Evolutionary conservation across 768 basidiomycete species (phyloP).

Genomic region (Boletus fagicola): DNA sequence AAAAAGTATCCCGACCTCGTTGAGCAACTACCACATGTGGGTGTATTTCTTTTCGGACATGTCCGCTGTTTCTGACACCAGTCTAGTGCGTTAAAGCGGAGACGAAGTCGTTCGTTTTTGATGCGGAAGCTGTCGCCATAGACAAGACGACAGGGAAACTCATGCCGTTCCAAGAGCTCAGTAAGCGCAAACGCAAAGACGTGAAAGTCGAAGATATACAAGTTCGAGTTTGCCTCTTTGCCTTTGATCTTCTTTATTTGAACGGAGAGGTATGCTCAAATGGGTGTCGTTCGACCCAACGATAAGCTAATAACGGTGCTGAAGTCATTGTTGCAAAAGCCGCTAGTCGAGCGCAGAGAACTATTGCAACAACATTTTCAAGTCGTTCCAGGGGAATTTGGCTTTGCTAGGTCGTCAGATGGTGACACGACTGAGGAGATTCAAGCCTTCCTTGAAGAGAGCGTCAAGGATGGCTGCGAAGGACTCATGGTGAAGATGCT

Average conservation of each 20-base stretch:
- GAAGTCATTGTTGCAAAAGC: conserved; percentile 79
- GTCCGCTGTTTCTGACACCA: conserved; percentile 2
- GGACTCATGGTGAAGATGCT: conserved; percentile 99
- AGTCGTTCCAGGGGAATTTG: conserved; percentile 84
- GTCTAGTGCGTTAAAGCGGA: conserved; percentile 78
- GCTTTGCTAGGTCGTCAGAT: conserved; percentile 90
- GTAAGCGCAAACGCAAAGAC: conserved; percentile 92
- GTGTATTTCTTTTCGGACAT: conserved; percentile 11
- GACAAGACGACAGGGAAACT: conserved; percentile 80
- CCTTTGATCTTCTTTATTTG: conserved; percentile 93
- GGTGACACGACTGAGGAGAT: conserved; percentile 90
- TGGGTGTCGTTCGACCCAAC: background rate
- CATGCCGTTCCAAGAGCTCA: conserved; percentile 98
- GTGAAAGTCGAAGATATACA: conserved; percentile 98
- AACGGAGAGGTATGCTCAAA: conserved; percentile 77
- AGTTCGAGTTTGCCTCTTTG: conserved; percentile 94
- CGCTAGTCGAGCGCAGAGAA: conserved; percentile 72
- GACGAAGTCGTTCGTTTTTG: conserved; percentile 89
- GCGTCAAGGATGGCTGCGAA: conserved; percentile 97
- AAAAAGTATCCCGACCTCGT: conserved; percentile 99
- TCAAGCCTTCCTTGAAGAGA: conserved; percentile 90
- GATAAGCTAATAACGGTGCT: conserved; percentile 1
- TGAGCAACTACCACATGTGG: conserved; percentile 83
- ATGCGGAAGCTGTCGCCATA: conserved; percentile 96
- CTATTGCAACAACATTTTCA: conserved; percentile 79